Evolutionary conservation across 441 rosid genomes (phyloP), one percentile per base, ranked within the genome.

Genomic region (Gossypium davidsonii): DNA sequence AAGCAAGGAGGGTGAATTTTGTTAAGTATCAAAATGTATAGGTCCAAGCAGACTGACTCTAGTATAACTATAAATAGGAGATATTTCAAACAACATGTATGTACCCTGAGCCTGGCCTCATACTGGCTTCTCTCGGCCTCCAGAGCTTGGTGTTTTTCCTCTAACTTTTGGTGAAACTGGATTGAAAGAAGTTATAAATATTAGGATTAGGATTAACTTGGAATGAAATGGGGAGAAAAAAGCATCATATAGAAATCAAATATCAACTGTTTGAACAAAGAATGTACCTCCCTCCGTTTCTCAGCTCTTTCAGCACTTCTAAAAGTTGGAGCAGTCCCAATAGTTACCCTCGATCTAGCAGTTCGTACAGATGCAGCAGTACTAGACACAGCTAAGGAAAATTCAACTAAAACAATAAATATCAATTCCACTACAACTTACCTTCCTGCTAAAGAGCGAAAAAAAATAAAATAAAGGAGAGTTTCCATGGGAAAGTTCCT

Each of bases 241-340:
- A 65, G n/a, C 46, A 42, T 1, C 25, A 56, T 20, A 1, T 69
- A 48, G 26, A 48, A 34, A 1, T 20, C 6, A 52, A 6, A 31
- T 21, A 28, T 6, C 18, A 8, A 44, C 9, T 57, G 37, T 70
- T 71, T 28, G 59, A 9, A 69, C 21, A 11, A 77, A 70, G 62
- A 73, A 65, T 14, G 57, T 72, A 92, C 99, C 96, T 94, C 96
- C 75, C 6, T 93, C 51, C 99, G 91, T 80, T 84, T 93, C 79
- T 89, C 97, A 6, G 94, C 97, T 56, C 99, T 97, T 42, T 85
- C 85, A 44, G 82, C 74, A 64, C 91, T 87, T 79, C 74, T 89
- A 80, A 96, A 96, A 31, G 90, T 83, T 2, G 99, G 99, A 79
- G 99, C 97, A 25, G 85, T 73, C 70, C 96, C 99, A 70, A 89